Evolutionary conservation across 768 basidiomycete genomes (phyloP), one percentile per base, ranked within the genome.

Genomic region (Boletus huronensis): DNA sequence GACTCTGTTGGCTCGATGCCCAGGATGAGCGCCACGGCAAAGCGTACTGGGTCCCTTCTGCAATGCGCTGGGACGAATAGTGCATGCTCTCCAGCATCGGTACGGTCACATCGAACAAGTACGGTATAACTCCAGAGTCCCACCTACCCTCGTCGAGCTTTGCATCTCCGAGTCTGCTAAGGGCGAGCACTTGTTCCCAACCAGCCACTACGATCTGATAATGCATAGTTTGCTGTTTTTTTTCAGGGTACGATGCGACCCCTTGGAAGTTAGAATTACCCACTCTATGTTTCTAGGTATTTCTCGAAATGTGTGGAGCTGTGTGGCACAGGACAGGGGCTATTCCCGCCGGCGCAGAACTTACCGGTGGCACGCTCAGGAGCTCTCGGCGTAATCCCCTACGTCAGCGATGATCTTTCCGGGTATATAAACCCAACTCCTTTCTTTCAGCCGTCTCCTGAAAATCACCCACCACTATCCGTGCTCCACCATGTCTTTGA

Each of bases 1-100:
- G 95, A 1, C 74, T 96, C 25, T 95, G 92, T 54, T 99, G 97
- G 97, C 66, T 98, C 29, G 97, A 99, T 64, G 87, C 91, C 25
- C 93, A 97, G 70, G 91, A 89, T 50, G 82, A 84, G 60, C 68
- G 66, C 16, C 75, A 73, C 29, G 83, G 84, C 28, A 77, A 78
- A 53, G 82, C 84, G 23, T 96, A 93, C 67, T 98, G 93, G 93
- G 78, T 96, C 11, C 87, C 88, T 1, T 90, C 90, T 13, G 88
- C 87, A 3, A 89, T 96, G 81, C 80, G 80, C 54, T 97, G 92
- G 91, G 88, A 90, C 54, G 74, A 81, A 50, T 88, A 69, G 35
- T 5, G 10, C 26, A 26, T 17, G 17, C 26, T 42, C 7, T 17
- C 25, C 17, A n/a, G 17, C 10, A n/a, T 39, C 11, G 8, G n/a